phyloP scores from a whole-genome alignment of 192 early-diverging fungal genomes.

The Coemansia sp. region DNA sequence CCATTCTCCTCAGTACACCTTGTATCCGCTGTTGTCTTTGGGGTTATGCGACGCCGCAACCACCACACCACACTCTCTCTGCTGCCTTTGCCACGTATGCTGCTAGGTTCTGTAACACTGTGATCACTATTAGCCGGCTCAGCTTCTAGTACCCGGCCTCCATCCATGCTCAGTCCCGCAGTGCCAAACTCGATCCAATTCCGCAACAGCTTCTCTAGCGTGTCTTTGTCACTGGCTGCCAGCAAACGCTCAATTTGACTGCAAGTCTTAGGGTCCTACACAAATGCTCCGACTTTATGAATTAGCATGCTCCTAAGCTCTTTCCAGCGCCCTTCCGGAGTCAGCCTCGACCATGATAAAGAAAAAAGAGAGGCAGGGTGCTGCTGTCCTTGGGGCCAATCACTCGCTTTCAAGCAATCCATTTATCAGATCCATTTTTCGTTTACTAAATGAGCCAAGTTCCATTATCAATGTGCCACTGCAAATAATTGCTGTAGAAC shows the following conservation, averaged over 20 bases:
- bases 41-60: conserved; percentile 95
- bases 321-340: background rate
- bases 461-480: too few relatives aligned
- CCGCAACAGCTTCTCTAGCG: conserved; percentile 39
- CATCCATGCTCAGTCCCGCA: conserved; percentile 90
- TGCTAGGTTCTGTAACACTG: conserved; percentile 84
- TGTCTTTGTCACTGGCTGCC: conserved; percentile 11
- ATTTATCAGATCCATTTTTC: too few relatives aligned
- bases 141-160: conserved; percentile 90
- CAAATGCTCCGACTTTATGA: background rate
- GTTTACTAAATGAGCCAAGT: too few relatives aligned
- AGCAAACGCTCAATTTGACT: conserved; percentile 40
- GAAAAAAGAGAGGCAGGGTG: too few relatives aligned
- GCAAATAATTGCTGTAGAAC: too few relatives aligned
- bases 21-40: conserved; percentile 90
- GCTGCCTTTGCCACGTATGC: conserved; percentile 64
- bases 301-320: background rate
- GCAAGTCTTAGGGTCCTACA: conserved; percentile 43
- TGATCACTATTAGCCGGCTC: conserved; percentile 90
- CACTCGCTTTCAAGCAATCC: too few relatives aligned
- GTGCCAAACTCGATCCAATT: conserved; percentile 79
- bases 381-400: too few relatives aligned
- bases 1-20: conserved; percentile 88
- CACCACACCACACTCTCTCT: conserved; percentile 82
- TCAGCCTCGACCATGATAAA: too few relatives aligned